phyloP scores from a whole-genome alignment of 1,139 yeast genomes.

The Debaryomycetaceae sp. region DNA sequence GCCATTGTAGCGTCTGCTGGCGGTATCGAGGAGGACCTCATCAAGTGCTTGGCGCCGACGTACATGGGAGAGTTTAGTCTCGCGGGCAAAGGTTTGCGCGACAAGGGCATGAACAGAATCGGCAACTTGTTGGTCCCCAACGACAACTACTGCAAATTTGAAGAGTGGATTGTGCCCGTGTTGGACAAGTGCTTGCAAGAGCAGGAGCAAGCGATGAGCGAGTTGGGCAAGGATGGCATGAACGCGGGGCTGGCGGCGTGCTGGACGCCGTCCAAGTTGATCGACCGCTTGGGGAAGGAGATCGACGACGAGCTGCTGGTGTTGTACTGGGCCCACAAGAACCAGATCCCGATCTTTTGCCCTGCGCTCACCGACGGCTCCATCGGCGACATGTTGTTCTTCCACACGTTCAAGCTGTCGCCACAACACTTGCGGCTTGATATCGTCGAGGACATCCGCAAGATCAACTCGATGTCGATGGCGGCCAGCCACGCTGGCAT shows the following conservation, averaged over 20 bases:
- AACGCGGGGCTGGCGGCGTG: slow-evolving; percentile 42
- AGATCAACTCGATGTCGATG: slow-evolving; percentile 89
- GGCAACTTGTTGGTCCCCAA: slow-evolving; percentile 96
- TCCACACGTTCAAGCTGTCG: slow-evolving; percentile 93
- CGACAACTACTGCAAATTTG: slow-evolving; percentile 94
- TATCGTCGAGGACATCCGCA: slow-evolving; percentile 89
- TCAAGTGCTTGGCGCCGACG: slow-evolving; percentile 94
- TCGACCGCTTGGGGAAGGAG: slow-evolving; percentile 91
- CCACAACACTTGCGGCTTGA: slow-evolving; percentile 87
- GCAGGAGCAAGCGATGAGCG: slow-evolving; percentile 65
- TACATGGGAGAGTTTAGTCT: slow-evolving; percentile 86
- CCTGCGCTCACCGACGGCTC: slow-evolving; percentile 98
- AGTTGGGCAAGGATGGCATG: slow-evolving; percentile 57
- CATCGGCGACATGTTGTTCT: slow-evolving; percentile 96
- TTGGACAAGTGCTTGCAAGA: slow-evolving; percentile 83
- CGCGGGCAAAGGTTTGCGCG: slow-evolving; percentile 78
- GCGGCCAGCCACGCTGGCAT: slow-evolving; percentile 94
- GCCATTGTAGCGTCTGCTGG: slow-evolving; percentile 97
- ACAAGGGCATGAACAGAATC: slow-evolving; percentile 94
- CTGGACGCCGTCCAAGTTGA: slow-evolving; percentile 93
- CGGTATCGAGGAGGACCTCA: slow-evolving; percentile 95
- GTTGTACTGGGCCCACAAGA: slow-evolving; percentile 96
- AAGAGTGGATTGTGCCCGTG: slow-evolving; percentile 97
- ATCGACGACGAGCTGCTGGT: slow-evolving; percentile 93
- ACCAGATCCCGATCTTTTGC: slow-evolving; percentile 91